Evolutionary conservation across 2,329 filamentous ascomycete species (phyloP).

Genomic region (Trichophyton mentagrophytes): DNA sequence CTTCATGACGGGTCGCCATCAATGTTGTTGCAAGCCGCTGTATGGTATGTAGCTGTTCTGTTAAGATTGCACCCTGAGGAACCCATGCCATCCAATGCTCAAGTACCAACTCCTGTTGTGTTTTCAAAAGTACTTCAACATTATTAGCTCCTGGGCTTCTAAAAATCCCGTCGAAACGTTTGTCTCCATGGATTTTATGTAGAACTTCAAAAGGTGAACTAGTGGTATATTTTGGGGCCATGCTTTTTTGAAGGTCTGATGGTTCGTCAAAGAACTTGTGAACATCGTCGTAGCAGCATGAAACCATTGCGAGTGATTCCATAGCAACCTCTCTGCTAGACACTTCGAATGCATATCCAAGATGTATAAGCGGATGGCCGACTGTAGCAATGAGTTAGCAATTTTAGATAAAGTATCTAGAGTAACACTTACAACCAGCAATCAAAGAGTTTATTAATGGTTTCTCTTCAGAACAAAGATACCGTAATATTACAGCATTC

Average conservation of each 20-base stretch:
- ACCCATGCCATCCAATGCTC: slow-evolving; percentile 87
- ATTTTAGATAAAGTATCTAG: slow-evolving; percentile 9
- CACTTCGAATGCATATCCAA: slow-evolving; percentile 88
- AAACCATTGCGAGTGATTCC: slow-evolving; percentile 64
- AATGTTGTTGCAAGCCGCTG: slow-evolving; percentile 41
- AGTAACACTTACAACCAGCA: slow-evolving; percentile 52
- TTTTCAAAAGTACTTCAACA: slow-evolving; percentile 53
- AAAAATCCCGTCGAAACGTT: slow-evolving; percentile 56
- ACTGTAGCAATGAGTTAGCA: slow-evolving; percentile 38
- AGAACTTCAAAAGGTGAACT: slow-evolving; percentile 59
- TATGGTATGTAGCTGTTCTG: slow-evolving; percentile 61
- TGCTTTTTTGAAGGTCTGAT: slow-evolving; percentile 44
- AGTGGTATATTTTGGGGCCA: slow-evolving; percentile 44
- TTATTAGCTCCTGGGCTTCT: slow-evolving; percentile 47
- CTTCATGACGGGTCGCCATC: slow-evolving; percentile 27
- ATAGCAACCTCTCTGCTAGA: slow-evolving; percentile 74
- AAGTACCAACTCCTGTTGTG: slow-evolving; percentile 57
- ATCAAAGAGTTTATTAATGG: slow-evolving; percentile 73
- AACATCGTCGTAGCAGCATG: slow-evolving; percentile 45
- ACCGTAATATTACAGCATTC: slow-evolving; percentile 63
- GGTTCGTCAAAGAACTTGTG: slow-evolving; percentile 58
- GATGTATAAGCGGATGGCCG: slow-evolving; percentile 82
- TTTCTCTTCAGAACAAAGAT: slow-evolving; percentile 53
- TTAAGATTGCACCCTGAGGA: slow-evolving; percentile 20
- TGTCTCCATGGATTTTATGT: slow-evolving; percentile 54